Conservation (phyloP, 1,284 basidiomycete species). For the Naganishia liquefaciens region DNA sequence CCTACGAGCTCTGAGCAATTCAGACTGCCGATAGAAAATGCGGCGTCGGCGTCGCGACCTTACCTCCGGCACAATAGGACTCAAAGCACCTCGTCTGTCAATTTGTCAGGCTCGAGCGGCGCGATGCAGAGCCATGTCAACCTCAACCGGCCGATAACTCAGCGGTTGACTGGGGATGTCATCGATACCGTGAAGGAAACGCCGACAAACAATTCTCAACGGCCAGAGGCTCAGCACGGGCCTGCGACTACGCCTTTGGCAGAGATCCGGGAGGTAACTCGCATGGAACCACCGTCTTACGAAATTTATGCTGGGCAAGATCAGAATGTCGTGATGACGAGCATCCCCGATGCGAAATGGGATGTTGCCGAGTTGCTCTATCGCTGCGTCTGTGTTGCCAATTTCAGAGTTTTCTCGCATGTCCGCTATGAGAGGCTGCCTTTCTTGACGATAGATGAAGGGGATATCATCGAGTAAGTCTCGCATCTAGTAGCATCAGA, state of each 20-base stretch:
- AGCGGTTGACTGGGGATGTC: too few relatives aligned
- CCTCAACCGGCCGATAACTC: too few relatives aligned
- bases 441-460: slow-evolving; percentile 46
- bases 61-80: slow-evolving; percentile 1
- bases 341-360: slow-evolving; percentile 40
- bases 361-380: slow-evolving; percentile 45
- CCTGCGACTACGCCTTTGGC: neutral
- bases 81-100: slow-evolving; percentile 9
- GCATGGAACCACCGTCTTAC: too few relatives aligned
- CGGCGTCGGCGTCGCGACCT: neutral
- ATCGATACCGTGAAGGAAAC: too few relatives aligned
- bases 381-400: slow-evolving; percentile 51
- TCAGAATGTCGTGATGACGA: neutral
- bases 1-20: slow-evolving; percentile 1
- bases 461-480: slow-evolving; percentile 51
- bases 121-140: too few relatives aligned
- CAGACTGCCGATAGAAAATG: neutral
- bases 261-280: neutral
- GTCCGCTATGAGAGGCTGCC: slow-evolving; percentile 44
- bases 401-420: slow-evolving; percentile 42
- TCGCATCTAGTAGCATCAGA: neutral
- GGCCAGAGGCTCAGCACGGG: too few relatives aligned
- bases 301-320: too few relatives aligned
- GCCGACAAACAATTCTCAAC: too few relatives aligned
- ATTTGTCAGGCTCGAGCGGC: neutral